A percentile compares a stretch with the other conserved stretches of the same genome.
phyloP scores from a whole-genome alignment of 2,329 filamentous ascomycete genomes.

The Ascocoryne sarcoides region DNA sequence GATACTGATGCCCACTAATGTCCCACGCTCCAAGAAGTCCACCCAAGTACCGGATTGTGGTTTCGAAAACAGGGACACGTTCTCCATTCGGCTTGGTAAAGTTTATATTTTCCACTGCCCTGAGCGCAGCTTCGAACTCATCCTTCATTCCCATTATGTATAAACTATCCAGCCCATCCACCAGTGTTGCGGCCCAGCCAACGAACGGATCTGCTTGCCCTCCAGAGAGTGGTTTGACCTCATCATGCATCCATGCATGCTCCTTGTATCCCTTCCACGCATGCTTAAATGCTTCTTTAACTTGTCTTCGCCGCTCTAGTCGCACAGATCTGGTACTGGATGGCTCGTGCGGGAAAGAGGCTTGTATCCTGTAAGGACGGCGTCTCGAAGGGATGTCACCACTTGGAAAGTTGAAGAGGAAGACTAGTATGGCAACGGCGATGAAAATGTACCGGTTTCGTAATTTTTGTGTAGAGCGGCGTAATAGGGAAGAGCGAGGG shows the following conservation, averaged over 20 bases:
- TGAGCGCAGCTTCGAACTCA: conserved; percentile 69
- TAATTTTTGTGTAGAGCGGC: neutral
- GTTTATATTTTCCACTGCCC: conserved; percentile 54
- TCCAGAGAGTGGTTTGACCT: conserved; percentile 64
- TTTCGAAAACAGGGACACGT: conserved; percentile 32
- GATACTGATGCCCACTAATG: conserved; percentile 23
- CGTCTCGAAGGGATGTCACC: neutral
- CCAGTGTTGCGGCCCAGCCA: conserved; percentile 83
- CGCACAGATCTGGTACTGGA: neutral
- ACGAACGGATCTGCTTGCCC: conserved; percentile 71
- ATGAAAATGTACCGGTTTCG: neutral
- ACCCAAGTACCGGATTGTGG: conserved; percentile 32
- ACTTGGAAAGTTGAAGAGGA: neutral
- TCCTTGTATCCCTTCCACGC: conserved; percentile 77
- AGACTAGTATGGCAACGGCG: neutral
- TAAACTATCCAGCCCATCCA: conserved; percentile 73
- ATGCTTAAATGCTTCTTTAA: conserved; percentile 18
- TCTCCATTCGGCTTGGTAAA: conserved; percentile 19
- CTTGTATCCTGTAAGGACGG: neutral
- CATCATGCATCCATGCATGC: conserved; percentile 77
- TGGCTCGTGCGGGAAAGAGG: neutral
- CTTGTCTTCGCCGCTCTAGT: conserved; percentile 9
- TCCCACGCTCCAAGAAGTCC: conserved; percentile 31
- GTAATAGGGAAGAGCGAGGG: neutral
- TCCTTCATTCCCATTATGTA: conserved; percentile 76